A percentile compares a stretch with the other conserved stretches of the same genome.
These are phyloP conservation scores for Myrica gale DNA, from an alignment of 306 rosid species.

Conservation along the genomic window DNA sequence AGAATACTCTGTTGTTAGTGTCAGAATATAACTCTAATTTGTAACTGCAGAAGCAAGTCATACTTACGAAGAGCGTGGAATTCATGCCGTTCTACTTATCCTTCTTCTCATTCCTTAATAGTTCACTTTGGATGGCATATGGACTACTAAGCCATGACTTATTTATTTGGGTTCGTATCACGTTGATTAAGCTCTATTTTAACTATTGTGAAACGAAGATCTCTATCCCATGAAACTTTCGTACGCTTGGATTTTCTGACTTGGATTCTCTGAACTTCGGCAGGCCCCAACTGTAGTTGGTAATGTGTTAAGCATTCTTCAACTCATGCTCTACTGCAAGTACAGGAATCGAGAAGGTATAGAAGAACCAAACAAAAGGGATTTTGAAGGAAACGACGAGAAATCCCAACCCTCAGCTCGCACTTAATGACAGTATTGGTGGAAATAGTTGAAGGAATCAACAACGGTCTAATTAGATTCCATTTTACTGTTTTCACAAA, in stretches of 20 bases:
- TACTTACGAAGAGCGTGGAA: constrained; percentile 68
- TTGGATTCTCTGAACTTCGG: background rate
- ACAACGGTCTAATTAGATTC: too few relatives aligned
- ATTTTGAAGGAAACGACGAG: too few relatives aligned
- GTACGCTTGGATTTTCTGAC: constrained; percentile 8
- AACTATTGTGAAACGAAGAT: background rate
- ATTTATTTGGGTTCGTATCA: too few relatives aligned
- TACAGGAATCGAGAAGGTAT: constrained; percentile 43
- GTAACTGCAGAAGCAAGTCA: constrained; percentile 63
- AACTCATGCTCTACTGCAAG: constrained; percentile 63
- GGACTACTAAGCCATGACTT: constrained; percentile 30
- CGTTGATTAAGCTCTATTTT: too few relatives aligned
- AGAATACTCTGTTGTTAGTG: background rate
- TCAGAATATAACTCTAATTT: constrained; percentile 6
- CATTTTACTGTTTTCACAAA: too few relatives aligned
- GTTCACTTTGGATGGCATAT: constrained; percentile 67
- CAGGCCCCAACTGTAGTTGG: constrained; percentile 77
- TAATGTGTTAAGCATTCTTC: constrained; percentile 55
- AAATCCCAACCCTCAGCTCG: too few relatives aligned
- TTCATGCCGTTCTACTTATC: constrained; percentile 88
- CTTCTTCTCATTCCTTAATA: constrained; percentile 57
- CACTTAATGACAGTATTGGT: too few relatives aligned
- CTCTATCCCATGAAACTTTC: background rate
- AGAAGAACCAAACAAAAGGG: constrained; percentile 32
- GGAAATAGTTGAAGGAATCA: too few relatives aligned